phyloP scores from a whole-genome alignment of 208 protist genomes.

The Trypanosoma cruzi region DNA sequence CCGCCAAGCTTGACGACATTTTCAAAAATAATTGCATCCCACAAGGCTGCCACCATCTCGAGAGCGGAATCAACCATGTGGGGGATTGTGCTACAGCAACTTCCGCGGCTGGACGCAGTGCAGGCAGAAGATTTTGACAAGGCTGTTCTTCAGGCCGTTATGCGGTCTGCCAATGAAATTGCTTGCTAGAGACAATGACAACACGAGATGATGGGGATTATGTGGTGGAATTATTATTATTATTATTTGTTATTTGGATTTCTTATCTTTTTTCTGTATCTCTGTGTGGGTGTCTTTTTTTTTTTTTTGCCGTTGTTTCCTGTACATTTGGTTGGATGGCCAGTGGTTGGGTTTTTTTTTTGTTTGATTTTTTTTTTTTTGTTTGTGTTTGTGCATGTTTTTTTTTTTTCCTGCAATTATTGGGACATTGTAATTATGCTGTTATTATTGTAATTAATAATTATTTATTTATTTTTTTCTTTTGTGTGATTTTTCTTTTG shows the following conservation, averaged over 20 bases:
- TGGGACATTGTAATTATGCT: no score
- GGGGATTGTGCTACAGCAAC: slow-evolving; percentile 14
- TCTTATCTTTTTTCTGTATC: slow-evolving; percentile 7
- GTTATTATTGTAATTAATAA: slow-evolving; percentile 8
- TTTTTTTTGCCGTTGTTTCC: slow-evolving; percentile 1
- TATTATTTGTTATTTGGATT: neutral
- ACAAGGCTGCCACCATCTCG: neutral
- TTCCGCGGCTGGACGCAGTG: neutral
- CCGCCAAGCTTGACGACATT: slow-evolving; percentile 13
- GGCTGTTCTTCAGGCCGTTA: slow-evolving; percentile 8
- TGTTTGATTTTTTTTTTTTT: slow-evolving; percentile 2
- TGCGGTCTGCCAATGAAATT: neutral
- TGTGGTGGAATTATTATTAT: neutral
- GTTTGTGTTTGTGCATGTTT: neutral
- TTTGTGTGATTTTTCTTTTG: neutral
- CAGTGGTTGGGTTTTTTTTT: neutral
- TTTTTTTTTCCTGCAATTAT: slow-evolving; percentile 1
- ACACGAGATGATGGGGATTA: neutral
- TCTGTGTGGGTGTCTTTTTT: neutral
- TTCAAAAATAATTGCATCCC: slow-evolving; percentile 16
- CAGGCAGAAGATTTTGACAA: slow-evolving; percentile 7
- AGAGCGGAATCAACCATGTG: slow-evolving; percentile 20
- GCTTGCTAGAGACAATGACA: neutral
- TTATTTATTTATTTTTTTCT: slow-evolving; percentile 11
- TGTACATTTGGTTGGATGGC: neutral